These are phyloP conservation scores for Biscogniauxia marginata DNA, from an alignment of 2,329 filamentous ascomycete species.

Conservation along the genomic window DNA sequence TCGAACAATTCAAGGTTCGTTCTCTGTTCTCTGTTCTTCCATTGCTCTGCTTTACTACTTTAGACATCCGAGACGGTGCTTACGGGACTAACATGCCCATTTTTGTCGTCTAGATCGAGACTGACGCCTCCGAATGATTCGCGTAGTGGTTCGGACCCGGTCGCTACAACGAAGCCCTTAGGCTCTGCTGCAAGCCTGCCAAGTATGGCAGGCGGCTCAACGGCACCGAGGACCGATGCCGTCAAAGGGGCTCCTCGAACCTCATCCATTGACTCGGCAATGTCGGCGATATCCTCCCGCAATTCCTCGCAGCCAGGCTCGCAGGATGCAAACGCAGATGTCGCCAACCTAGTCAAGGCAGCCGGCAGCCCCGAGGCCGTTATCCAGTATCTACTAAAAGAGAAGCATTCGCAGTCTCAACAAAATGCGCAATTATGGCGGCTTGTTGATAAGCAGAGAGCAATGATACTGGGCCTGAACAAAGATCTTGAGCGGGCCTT, in stretches of 20 bases:
- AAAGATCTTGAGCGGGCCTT: constrained; percentile 88
- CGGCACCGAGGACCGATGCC: constrained; percentile 40
- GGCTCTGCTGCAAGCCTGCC: constrained; percentile 39
- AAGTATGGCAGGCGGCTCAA: constrained; percentile 49
- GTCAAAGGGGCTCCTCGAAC: constrained; percentile 60
- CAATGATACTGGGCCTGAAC: constrained; percentile 90
- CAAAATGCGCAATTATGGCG: constrained; percentile 95
- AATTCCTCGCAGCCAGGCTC: constrained; percentile 57
- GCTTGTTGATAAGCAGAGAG: constrained; percentile 90
- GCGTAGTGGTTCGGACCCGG: constrained; percentile 44
- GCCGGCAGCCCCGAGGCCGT: constrained; percentile 88
- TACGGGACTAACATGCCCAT: constrained; percentile 5
- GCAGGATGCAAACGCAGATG: constrained; percentile 66
- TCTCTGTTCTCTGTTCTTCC: background rate
- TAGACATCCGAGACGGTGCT: background rate
- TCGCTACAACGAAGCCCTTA: constrained; percentile 43
- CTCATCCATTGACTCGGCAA: constrained; percentile 90
- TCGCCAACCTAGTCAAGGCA: constrained; percentile 74
- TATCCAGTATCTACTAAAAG: constrained; percentile 82
- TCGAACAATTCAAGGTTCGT: constrained; percentile 14
- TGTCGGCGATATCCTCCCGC: constrained; percentile 70
- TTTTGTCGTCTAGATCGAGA: constrained; percentile 25
- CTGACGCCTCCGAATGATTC: constrained; percentile 47
- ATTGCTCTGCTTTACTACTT: constrained; percentile 4
- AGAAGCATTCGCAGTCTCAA: constrained; percentile 83